Evolutionary conservation across 768 basidiomycete genomes (phyloP).

Genomic region (Tylopilus intermedius): DNA sequence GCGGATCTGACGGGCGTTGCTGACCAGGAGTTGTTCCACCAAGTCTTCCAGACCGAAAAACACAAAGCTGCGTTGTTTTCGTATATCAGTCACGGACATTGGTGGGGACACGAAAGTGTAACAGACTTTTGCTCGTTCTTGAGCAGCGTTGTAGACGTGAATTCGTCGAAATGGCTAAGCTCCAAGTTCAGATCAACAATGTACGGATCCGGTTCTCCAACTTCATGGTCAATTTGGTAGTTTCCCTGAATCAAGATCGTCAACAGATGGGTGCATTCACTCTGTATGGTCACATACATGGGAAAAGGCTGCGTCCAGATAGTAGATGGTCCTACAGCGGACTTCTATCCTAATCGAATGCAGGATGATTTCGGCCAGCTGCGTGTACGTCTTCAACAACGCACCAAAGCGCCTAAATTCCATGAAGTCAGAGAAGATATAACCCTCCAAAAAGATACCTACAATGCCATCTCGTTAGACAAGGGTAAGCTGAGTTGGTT

Average conservation of each 20-base stretch:
- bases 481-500: conserved; percentile 67
- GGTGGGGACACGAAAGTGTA: not conserved
- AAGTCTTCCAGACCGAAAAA: conserved; percentile 82
- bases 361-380: conserved; percentile 80
- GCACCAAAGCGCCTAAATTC: conserved; percentile 79
- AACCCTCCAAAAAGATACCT: conserved; percentile 27
- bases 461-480: conserved; percentile 88
- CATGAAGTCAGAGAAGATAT: conserved; percentile 4
- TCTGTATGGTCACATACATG: conserved; percentile 44
- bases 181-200: conserved; percentile 82
- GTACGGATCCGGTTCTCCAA: conserved; percentile 87
- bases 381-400: conserved; percentile 83
- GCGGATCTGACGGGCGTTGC: conserved; percentile 65
- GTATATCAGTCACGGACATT: not conserved
- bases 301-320: conserved; percentile 73
- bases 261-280: conserved; percentile 1
- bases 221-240: conserved; percentile 76
- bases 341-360: conserved; percentile 86
- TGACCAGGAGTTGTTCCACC: conserved; percentile 79
- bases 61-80: conserved; percentile 56
- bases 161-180: conserved; percentile 70
- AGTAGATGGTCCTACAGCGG: conserved; percentile 77
- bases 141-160: conserved; percentile 57
- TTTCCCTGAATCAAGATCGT: conserved; percentile 55
- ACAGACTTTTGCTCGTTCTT: conserved; percentile 64